These are phyloP conservation scores for Penicillium sp. DNA, from an alignment of 2,329 filamentous ascomycete genomes.

Conservation along the genomic window DNA sequence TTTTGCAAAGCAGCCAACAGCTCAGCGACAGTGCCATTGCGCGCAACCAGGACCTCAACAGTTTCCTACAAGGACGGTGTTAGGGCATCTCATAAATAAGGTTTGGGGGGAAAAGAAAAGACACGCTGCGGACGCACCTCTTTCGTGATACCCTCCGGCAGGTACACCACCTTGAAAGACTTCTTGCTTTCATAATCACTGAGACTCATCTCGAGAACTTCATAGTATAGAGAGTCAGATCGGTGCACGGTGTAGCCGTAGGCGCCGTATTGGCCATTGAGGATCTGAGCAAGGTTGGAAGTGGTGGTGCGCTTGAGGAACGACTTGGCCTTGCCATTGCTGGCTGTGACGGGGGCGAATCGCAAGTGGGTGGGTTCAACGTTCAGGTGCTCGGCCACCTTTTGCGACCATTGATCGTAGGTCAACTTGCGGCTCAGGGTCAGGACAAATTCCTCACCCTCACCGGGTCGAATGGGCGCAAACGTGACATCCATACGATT, in stretches of 20 bases:
- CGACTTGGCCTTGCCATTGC: constrained; percentile 68
- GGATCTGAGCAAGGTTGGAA: constrained; percentile 69
- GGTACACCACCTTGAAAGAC: constrained; percentile 71
- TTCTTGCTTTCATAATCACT: constrained; percentile 93
- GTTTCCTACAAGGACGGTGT: constrained; percentile 52
- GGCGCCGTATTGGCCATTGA: constrained; percentile 66
- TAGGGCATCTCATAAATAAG: constrained; percentile 1
- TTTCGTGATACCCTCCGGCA: constrained; percentile 86
- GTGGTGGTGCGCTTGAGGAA: constrained; percentile 67
- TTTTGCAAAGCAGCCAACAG: constrained; percentile 69
- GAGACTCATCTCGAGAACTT: constrained; percentile 88
- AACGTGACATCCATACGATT: constrained; percentile 78
- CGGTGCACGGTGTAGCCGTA: constrained; percentile 64
- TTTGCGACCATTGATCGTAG: constrained; percentile 80
- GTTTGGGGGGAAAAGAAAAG: background rate
- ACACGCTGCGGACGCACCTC: constrained; percentile 53
- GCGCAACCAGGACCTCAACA: constrained; percentile 78
- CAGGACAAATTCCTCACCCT: constrained; percentile 65
- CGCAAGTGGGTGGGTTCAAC: constrained; percentile 81
- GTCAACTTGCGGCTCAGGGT: constrained; percentile 80
- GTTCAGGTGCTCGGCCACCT: constrained; percentile 70
- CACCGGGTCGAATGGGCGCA: constrained; percentile 52
- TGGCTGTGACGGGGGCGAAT: constrained; percentile 78
- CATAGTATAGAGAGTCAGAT: constrained; percentile 78
- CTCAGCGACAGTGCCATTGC: constrained; percentile 74